Base-by-base conservation (phyloP, 2,329 filamentous ascomycete genomes). In the Tolypocladium ovalisporum region DNA sequence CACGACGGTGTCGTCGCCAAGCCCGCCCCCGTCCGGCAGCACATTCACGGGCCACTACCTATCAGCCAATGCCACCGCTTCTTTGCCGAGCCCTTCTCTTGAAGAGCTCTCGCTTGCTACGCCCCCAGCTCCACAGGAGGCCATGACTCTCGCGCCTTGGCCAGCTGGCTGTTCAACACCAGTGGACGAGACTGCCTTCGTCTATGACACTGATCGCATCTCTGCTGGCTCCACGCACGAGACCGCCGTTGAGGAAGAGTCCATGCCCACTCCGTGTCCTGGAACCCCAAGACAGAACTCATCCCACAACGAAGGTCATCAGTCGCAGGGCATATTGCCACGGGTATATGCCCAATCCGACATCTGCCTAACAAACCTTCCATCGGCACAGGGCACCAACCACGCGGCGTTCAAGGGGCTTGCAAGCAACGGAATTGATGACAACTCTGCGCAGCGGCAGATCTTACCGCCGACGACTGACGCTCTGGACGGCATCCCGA, bases 1-100 rank as follows among this genome's bases (percentile, higher is more conserved):
- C 12, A 61, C 63, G 15, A 54, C 55, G 4, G 62, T 65, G 1
- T 65, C 65, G 9, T 66, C 63, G 1, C 58, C 61, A 2, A 60
- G 63, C 27, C 64, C 67, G 3, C 62, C 57, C 3, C 66, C 67
- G 0, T 67, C 68, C 0, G 57, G 61, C 56, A 62, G 64, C 24
- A 59, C 40, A 1, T 62, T 64, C 40, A 34, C 60, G 12, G 49
- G 44, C 40, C 39, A 54, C 35, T 34, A 56, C 19, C 36, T 53
- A 19, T 40, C 35, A 15, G n/a, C 8, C 24, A 4, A 52, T 5
- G 22, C 27, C 32, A 22, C 32, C 15, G 15, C 8, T n/a, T 2
- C 32, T 51, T 51, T 29, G 5, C 32, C 29, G 29, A 22, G 29
- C 4, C 29, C 29, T 9, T 34, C 27, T 51, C 19, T 2, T 15